Conservation (phyloP, 2,329 filamentous ascomycete genomes). For the Ampelomyces quisqualis region DNA sequence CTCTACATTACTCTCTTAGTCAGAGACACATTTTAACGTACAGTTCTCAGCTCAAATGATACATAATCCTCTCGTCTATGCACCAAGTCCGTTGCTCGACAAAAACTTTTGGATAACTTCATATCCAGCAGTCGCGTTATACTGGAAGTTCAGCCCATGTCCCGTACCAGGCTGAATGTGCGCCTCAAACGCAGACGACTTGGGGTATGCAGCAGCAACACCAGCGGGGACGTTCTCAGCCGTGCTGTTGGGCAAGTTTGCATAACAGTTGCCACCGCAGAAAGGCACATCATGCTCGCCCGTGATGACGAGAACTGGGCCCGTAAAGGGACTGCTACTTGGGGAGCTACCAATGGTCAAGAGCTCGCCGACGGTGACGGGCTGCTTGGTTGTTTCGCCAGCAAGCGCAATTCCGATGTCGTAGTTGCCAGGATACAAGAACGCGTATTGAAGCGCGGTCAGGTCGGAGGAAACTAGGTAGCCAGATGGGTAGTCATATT, state of each 20-base stretch:
- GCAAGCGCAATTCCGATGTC: conserved; percentile 55
- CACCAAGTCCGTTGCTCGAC: conserved; percentile 24
- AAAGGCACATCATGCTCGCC: conserved; percentile 56
- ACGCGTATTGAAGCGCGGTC: conserved; percentile 54
- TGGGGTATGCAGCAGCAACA: conserved; percentile 47
- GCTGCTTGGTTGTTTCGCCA: conserved; percentile 54
- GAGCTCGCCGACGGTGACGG: conserved; percentile 60
- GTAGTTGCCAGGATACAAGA: conserved; percentile 54
- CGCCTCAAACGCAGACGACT: conserved; percentile 53
- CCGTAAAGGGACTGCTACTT: conserved; percentile 46
- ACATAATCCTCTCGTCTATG: not conserved
- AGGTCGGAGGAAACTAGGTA: conserved; percentile 55
- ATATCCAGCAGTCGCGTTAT: conserved; percentile 46
- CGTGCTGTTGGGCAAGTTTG: conserved; percentile 41
- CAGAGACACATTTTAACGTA: not conserved
- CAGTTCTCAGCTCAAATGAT: not conserved
- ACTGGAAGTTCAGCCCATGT: conserved; percentile 52
- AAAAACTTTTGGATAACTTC: conserved; percentile 43
- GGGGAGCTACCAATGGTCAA: conserved; percentile 54
- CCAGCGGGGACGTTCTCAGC: conserved; percentile 50
- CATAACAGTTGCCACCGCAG: conserved; percentile 62
- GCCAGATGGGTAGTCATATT: conserved; percentile 46
- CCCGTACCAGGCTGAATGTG: conserved; percentile 55
- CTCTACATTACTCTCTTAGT: not conserved
- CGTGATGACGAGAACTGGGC: conserved; percentile 61